These are phyloP conservation scores for Sporothrix variecibatus DNA, from an alignment of 2,329 filamentous ascomycete species.

Conservation along the genomic window DNA sequence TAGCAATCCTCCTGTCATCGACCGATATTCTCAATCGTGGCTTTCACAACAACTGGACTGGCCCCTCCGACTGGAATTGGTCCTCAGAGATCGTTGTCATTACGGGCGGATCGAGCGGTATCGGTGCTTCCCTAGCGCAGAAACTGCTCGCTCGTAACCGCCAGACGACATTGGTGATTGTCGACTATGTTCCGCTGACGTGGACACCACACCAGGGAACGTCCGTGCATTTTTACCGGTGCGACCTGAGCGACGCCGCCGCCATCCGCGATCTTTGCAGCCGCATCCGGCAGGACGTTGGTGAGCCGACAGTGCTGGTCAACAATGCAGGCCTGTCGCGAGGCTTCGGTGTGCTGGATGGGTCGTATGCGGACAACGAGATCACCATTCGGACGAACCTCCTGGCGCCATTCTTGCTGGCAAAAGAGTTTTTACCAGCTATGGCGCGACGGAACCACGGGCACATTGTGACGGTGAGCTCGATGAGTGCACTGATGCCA, in stretches of 20 bases:
- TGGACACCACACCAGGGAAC: background rate
- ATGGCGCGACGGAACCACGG: conserved; percentile 68
- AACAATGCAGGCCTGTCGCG: conserved; percentile 7
- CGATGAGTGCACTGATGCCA: background rate
- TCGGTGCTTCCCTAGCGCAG: background rate
- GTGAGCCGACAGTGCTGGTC: background rate
- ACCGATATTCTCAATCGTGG: background rate
- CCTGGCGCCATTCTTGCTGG: conserved; percentile 64
- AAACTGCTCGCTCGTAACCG: background rate
- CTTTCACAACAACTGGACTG: background rate
- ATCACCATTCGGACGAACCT: conserved; percentile 49
- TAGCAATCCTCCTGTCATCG: background rate
- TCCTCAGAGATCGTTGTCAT: background rate
- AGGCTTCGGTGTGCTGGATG: background rate
- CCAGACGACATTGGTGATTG: background rate
- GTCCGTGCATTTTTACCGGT: background rate
- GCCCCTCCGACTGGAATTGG: background rate
- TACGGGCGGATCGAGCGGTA: background rate
- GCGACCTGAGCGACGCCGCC: background rate
- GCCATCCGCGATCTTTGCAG: background rate
- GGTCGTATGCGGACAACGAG: background rate
- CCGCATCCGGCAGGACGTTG: background rate
- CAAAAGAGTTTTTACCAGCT: conserved; percentile 64
- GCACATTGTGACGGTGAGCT: conserved; percentile 67
- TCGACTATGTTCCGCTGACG: background rate